Percentiles rank a stretch among this genome's conserved stretches.
Conservation (phyloP, 352 stramenopile genomes). For the Globisporangium megalacanthum region DNA sequence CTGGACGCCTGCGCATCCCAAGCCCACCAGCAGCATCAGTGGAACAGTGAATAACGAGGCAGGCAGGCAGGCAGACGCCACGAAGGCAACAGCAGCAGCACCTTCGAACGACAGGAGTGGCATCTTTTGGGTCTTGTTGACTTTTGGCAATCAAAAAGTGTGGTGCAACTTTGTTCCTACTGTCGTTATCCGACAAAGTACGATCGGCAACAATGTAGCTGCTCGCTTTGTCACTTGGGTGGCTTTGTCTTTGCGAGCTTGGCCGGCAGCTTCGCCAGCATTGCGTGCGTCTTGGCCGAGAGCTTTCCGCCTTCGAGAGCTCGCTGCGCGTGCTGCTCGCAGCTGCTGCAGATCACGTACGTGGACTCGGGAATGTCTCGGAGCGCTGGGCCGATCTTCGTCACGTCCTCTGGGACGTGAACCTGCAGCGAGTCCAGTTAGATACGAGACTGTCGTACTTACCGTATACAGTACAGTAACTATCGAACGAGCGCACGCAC, state of each 20-base stretch:
- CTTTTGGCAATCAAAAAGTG: too few relatives aligned
- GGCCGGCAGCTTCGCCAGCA: conserved; percentile 11
- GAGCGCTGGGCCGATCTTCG: conserved; percentile 35
- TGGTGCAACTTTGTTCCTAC: too few relatives aligned
- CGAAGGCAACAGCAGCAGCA: too few relatives aligned
- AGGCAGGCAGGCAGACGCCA: too few relatives aligned
- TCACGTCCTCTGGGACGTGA: conserved; percentile 40
- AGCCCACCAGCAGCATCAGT: not conserved
- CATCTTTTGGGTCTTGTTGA: too few relatives aligned
- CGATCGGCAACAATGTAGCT: too few relatives aligned
- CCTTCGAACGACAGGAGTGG: too few relatives aligned
- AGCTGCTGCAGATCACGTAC: conserved; percentile 59
- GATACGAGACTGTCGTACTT: not conserved
- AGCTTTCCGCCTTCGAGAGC: conserved; percentile 45
- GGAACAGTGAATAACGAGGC: too few relatives aligned
- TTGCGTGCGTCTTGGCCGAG: conserved; percentile 23
- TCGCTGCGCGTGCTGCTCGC: conserved; percentile 27
- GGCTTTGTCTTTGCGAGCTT: too few relatives aligned
- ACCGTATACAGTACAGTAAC: too few relatives aligned
- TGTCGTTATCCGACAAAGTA: too few relatives aligned
- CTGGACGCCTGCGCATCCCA: conserved; percentile 33
- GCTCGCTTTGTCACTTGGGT: too few relatives aligned
- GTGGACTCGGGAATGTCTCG: conserved; percentile 43
- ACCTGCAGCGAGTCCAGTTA: conserved; percentile 15
- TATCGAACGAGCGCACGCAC: conserved; percentile 13